Conservation (phyloP, 495 filamentous ascomycete species). For the Hypoxylon fragiforme region DNA sequence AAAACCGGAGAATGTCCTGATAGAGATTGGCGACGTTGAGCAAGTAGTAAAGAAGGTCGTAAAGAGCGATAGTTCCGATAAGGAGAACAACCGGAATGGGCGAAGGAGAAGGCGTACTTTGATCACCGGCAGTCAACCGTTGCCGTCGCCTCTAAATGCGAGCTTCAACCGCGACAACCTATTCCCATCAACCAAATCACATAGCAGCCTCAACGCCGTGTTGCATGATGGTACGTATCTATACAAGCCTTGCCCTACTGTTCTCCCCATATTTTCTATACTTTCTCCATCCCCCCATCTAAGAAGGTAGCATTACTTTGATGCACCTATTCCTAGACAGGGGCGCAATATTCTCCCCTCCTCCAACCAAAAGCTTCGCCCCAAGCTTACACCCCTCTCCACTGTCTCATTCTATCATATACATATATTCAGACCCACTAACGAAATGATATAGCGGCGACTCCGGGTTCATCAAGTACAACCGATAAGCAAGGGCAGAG, state of each 20-base stretch:
- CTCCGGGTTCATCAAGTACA: constrained; percentile 23
- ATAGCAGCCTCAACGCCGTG: constrained; percentile 82
- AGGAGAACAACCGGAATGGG: constrained; percentile 94
- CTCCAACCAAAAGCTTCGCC: background rate
- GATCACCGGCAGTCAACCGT: constrained; percentile 94
- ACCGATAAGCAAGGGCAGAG: constrained; percentile 77
- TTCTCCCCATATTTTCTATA: constrained; percentile 1
- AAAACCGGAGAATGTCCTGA: constrained; percentile 97
- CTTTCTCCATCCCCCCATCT: background rate
- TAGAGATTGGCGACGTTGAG: constrained; percentile 99
- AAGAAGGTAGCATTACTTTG: background rate
- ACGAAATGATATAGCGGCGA: constrained; percentile 10
- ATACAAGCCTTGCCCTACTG: background rate
- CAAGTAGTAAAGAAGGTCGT: constrained; percentile 94
- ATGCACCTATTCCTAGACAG: background rate
- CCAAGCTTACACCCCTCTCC: background rate
- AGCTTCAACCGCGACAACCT: constrained; percentile 79
- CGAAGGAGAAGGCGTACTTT: constrained; percentile 86
- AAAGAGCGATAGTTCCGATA: constrained; percentile 76
- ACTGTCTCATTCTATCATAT: background rate
- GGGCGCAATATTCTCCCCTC: background rate
- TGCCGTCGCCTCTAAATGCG: constrained; percentile 92
- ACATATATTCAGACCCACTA: background rate
- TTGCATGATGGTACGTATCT: constrained; percentile 71
- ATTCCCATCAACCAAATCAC: constrained; percentile 69